phyloP scores from a whole-genome alignment of 78 protist species.

The Guillardia theta region DNA sequence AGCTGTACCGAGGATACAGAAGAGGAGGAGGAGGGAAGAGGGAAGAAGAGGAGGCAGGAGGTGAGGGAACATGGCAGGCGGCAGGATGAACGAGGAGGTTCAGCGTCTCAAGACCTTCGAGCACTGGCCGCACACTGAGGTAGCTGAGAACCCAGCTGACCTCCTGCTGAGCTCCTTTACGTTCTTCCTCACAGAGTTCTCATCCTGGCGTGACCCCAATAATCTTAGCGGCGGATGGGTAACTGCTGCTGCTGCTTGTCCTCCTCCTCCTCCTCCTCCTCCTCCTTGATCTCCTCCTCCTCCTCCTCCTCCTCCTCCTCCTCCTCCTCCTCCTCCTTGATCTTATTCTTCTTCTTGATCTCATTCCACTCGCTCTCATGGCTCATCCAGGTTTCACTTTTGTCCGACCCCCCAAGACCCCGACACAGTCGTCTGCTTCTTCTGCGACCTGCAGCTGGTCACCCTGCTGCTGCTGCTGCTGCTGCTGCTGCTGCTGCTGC shows the following conservation, averaged over 20 bases:
- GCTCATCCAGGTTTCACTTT: not conserved
- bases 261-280: not conserved
- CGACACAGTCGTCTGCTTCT: slow-evolving; percentile 33
- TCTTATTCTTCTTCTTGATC: not conserved
- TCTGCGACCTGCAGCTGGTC: slow-evolving; percentile 23
- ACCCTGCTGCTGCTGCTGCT: not conserved
- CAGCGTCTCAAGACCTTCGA: not conserved
- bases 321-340: not conserved
- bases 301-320: not conserved
- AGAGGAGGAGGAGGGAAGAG: too few relatives aligned
- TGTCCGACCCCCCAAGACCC: slow-evolving; percentile 9
- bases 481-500: not conserved
- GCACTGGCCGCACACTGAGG: slow-evolving; percentile 31
- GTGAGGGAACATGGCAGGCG: too few relatives aligned
- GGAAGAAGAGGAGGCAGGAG: too few relatives aligned
- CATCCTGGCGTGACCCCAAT: not conserved
- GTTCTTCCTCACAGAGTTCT: not conserved
- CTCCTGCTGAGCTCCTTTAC: not conserved
- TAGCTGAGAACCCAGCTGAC: not conserved
- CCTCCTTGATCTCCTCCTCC: not conserved
- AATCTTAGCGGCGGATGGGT: not conserved
- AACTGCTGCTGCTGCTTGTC: not conserved
- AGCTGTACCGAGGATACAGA: too few relatives aligned
- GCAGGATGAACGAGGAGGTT: too few relatives aligned
- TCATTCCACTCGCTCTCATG: not conserved